Evolutionary conservation across 2,329 filamentous ascomycete genomes (phyloP).

Genomic region (Stagonosporopsis tanaceti): DNA sequence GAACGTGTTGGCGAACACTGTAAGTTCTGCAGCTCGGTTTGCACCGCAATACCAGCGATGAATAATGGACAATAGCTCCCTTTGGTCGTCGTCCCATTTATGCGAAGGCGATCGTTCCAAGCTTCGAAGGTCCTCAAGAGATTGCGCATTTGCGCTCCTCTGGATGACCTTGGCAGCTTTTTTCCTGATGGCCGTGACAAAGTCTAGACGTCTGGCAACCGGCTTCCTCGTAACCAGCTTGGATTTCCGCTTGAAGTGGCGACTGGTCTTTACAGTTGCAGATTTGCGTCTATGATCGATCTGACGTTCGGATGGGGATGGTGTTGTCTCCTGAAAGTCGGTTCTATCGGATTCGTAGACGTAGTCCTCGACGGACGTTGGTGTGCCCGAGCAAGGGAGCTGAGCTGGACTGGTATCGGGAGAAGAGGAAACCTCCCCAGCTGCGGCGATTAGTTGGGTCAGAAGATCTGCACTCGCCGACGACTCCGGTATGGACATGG

Average conservation of each 20-base stretch:
- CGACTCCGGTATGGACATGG: background rate
- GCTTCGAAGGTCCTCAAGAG: background rate
- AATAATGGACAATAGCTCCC: conserved; percentile 13
- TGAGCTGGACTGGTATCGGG: background rate
- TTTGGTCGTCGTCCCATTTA: conserved; percentile 20
- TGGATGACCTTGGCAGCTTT: background rate
- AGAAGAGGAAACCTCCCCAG: background rate
- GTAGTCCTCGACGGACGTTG: background rate
- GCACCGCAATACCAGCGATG: conserved; percentile 20
- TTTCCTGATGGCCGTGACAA: background rate
- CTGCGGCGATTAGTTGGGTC: background rate
- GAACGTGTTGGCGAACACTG: conserved; percentile 8
- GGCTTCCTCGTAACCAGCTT: background rate
- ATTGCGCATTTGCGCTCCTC: background rate
- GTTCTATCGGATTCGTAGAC: conserved; percentile 6
- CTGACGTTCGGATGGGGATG: background rate
- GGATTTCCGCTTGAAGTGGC: background rate
- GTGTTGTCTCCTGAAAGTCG: background rate
- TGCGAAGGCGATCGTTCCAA: background rate
- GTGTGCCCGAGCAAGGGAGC: background rate
- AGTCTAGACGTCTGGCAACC: background rate
- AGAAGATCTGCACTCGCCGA: background rate
- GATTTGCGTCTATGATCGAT: background rate
- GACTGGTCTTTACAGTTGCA: background rate
- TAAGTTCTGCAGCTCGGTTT: background rate